Evolutionary conservation across 306 rosid genomes (phyloP), one percentile per base, ranked within the genome.

Genomic region (Pyrus betulifolia): DNA sequence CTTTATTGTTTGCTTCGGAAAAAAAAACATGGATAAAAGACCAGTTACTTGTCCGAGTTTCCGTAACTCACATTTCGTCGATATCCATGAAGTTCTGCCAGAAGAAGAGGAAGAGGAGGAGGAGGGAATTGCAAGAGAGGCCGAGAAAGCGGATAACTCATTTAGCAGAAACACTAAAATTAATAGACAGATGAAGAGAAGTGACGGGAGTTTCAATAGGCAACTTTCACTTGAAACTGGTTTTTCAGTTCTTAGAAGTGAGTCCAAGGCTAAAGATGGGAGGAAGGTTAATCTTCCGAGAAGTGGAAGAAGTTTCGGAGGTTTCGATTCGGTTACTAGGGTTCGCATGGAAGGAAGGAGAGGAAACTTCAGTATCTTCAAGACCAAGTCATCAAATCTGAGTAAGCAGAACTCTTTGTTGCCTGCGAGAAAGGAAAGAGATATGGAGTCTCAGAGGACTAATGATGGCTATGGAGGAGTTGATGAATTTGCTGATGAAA

Each of bases 171-270:
- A 76, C 40, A 71, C 58, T 19, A 80, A 71, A 78, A 44, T 59
- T 35, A 57, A 57, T 57, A 58, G 89, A 64, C 88, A 86, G 11
- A 25, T 71, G 27, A 91, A 69, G 80, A 85, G 83, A 35, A 68
- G 33, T 57, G 4, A 68, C 8, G 78, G 67, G 12, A 80, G 86
- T 80, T 78, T 93, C 21, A 82, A 78, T 57, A 71, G 91, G 74
- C 95, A 89, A 67, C 87, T 93, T 66, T 93, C 98, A 2, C 81
- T 93, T 3, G 98, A 91, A 82, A 93, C 98, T 0, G 96, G 95
- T 9, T 89, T 89, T 42, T 85, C 91, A 6, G 88, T 81, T 81
- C 85, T 90, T 59, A 79, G 67, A 57, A 76, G 71, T 55, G 91
- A 82, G 38, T 82, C 85, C 0, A 84, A 79, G 69, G 87, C 74